Base-by-base conservation (phyloP, 331 rosid species). In the Pyracantha coccinea region DNA sequence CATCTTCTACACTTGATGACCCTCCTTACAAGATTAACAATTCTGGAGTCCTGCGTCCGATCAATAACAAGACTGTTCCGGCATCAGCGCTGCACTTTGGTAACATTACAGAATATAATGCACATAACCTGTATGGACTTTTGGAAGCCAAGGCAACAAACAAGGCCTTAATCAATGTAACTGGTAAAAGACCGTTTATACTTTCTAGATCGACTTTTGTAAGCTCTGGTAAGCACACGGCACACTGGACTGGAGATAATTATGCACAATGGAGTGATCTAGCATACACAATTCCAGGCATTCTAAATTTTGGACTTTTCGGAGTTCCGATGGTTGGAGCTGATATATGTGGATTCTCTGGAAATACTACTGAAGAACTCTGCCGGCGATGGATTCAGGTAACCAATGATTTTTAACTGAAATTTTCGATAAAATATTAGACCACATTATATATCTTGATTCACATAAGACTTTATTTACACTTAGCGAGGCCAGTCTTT, bases 181-280 rank as follows among this genome's bases (percentile, higher is more conserved):
- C 83, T 68, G 90, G 96, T 69, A 91, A 74, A 82, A 89, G 98
- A 83, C 98, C 97, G 24, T 93, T 93, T 71, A 29, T 93, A 64
- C 89, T 93, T 11, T 52, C 90, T 28, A 88, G 97, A 83, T 93
- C 98, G 50, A 93, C 96, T 77, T 93, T 89, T 80, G 88, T 91
- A 6, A 81, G 97, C 83, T 89, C 98, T 24, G 98, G 98, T 7
- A 91, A 83, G 88, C 89, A 91, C 79, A 24, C 91, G 25, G 96
- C 97, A 1, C 98, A 93, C 60, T 93, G 98, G 97, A 93, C 98
- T 7, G 96, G 98, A 85, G 98, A 93, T 31, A 93, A 89, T 83
- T 87, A 84, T 62, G 97, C 98, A 5, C 79, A 86, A 10, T 93
- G 97, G 97, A 74, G 85, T 71, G 98, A 93, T 85, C 82, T 93